Conservation (phyloP, 225 moss, liverwort and hornwort genomes). For the Ulota crispa region DNA sequence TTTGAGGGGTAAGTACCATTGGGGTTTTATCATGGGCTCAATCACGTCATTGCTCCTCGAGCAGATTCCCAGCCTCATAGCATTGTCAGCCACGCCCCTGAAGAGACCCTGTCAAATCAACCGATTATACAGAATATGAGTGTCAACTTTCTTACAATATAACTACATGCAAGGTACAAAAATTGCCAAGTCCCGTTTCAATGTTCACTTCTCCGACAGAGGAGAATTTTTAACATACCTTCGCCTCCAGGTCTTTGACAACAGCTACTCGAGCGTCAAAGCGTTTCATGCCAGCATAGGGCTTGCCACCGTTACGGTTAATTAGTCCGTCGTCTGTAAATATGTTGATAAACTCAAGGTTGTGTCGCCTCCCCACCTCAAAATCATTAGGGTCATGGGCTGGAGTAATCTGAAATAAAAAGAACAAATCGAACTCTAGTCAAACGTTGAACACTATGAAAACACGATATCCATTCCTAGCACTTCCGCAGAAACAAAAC, state of each 20-base stretch:
- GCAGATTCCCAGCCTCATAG: constrained; percentile 84
- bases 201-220: neutral
- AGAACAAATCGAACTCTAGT: constrained; percentile 2
- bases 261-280: constrained; percentile 83
- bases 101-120: constrained; percentile 64
- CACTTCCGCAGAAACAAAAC: neutral
- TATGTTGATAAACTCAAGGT: constrained; percentile 85
- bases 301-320: constrained; percentile 81
- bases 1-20: constrained; percentile 58
- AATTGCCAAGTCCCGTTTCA: neutral
- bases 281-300: constrained; percentile 72
- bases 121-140: neutral
- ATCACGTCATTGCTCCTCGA: constrained; percentile 89
- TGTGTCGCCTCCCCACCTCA: constrained; percentile 77
- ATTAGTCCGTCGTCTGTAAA: constrained; percentile 89
- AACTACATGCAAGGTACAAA: neutral
- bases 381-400: constrained; percentile 96
- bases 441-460: neutral
- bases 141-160: neutral
- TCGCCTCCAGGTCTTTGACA: constrained; percentile 63
- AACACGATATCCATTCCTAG: neutral
- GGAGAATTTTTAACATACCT: constrained; percentile 38
- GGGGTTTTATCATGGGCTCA: constrained; percentile 95
- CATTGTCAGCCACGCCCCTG: constrained; percentile 79
- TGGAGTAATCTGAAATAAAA: constrained; percentile 75